phyloP scores from a whole-genome alignment of 768 basidiomycete genomes.

The Mycena amicta region DNA sequence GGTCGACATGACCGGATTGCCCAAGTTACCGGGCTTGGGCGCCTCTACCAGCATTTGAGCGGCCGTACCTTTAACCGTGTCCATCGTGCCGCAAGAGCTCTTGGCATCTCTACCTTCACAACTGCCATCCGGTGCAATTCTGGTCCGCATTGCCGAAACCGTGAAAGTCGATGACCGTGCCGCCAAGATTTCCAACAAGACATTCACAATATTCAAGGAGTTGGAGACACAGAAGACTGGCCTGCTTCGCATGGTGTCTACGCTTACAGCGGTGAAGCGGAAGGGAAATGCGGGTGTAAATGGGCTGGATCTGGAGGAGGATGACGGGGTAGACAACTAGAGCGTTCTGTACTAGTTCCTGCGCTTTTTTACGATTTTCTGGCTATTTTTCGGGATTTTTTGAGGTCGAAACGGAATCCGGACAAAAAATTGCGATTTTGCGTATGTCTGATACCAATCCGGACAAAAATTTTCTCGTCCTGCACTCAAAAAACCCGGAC shows the following conservation, averaged over 20 bases:
- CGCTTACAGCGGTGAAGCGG: constrained; percentile 7
- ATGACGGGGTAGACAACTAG: constrained; percentile 4
- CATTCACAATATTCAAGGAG: background rate
- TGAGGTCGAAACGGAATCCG: background rate
- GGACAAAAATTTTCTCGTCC: background rate
- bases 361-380: background rate
- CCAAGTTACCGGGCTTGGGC: no score
- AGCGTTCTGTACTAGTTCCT: background rate
- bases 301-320: constrained; percentile 1
- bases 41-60: background rate
- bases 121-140: constrained; percentile 2
- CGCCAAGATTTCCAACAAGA: background rate
- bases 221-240: background rate
- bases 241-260: background rate
- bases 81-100: background rate
- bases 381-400: no score
- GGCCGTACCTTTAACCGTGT: constrained; percentile 1
- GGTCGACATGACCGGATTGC: no score
- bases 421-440: background rate
- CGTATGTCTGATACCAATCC: constrained; percentile 1
- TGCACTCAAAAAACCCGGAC: background rate
- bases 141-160: background rate
- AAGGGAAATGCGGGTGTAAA: constrained; percentile 1
- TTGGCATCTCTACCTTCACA: constrained; percentile 4
- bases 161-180: background rate